phyloP scores from a whole-genome alignment of 2,329 filamentous ascomycete species.

The Claviceps purpurea region DNA sequence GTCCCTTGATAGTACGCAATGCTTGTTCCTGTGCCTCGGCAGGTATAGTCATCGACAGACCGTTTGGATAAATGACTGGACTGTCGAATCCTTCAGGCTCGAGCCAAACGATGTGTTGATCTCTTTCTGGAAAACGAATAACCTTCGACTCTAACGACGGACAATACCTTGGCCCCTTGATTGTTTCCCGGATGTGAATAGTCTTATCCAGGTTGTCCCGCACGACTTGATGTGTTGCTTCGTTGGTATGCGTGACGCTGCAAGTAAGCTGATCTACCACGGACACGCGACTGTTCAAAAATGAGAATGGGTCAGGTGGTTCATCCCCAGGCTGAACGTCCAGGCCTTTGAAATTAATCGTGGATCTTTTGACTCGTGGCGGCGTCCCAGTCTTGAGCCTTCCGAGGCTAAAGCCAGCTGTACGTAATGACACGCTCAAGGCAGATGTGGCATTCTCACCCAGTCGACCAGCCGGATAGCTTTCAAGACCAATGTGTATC shows the following conservation, averaged over 20 bases:
- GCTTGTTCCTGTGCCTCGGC: conserved; percentile 73
- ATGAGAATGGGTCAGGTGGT: conserved; percentile 82
- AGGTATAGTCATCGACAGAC: conserved; percentile 92
- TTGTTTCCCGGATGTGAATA: conserved; percentile 88
- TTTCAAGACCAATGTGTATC: conserved; percentile 84
- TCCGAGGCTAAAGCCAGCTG: conserved; percentile 80
- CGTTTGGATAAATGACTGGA: conserved; percentile 88
- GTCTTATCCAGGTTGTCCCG: conserved; percentile 87
- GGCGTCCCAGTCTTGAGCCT: conserved; percentile 93
- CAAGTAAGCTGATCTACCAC: conserved; percentile 77
- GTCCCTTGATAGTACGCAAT: conserved; percentile 73
- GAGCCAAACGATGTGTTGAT: conserved; percentile 83
- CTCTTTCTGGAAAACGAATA: conserved; percentile 70
- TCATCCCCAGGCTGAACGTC: conserved; percentile 70
- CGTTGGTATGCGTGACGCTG: conserved; percentile 78
- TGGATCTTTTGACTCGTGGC: conserved; percentile 66
- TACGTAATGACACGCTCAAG: conserved; percentile 75
- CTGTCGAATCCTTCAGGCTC: conserved; percentile 91
- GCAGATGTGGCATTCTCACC: conserved; percentile 89
- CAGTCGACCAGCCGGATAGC: conserved; percentile 78
- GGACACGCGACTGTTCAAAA: conserved; percentile 64
- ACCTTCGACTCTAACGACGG: conserved; percentile 92
- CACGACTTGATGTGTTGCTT: conserved; percentile 68
- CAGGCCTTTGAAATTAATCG: conserved; percentile 64
- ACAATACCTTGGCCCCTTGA: conserved; percentile 89